These are phyloP conservation scores for Isatis tinctoria DNA, from an alignment of 345 rosid genomes.

Conservation along the genomic window DNA sequence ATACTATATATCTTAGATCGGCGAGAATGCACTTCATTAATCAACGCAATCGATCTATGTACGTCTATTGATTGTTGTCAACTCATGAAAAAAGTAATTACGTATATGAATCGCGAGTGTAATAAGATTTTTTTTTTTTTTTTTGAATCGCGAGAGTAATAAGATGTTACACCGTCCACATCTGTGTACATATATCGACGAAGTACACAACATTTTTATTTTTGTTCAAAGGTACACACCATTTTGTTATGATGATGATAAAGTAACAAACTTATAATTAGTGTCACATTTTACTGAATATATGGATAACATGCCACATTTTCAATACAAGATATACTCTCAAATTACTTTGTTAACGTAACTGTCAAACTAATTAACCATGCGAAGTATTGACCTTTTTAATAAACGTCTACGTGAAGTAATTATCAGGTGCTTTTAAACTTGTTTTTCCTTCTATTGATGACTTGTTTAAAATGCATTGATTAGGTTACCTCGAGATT, in stretches of 20 bases:
- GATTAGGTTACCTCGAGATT: slow-evolving; percentile 30
- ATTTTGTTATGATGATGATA: background rate
- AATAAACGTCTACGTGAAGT: background rate
- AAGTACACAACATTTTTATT: background rate
- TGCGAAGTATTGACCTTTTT: background rate
- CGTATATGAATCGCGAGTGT: background rate
- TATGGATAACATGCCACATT: background rate
- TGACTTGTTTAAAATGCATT: background rate
- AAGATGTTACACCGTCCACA: background rate
- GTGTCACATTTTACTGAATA: background rate
- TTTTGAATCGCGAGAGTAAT: background rate
- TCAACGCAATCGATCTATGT: background rate
- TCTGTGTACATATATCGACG: background rate
- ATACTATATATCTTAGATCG: background rate
- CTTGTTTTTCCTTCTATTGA: background rate
- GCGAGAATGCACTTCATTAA: background rate
- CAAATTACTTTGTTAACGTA: background rate
- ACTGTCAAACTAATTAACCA: background rate
- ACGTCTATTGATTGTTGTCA: background rate
- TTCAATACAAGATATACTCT: background rate
- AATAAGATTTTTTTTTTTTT: too few species aligned
- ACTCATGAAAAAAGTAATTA: background rate
- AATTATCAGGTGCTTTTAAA: slow-evolving; percentile 17
- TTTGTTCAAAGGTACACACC: too few species aligned
- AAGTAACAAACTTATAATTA: background rate